phyloP scores from a whole-genome alignment of 2,329 filamentous ascomycete species.

The Calycina herbarum region DNA sequence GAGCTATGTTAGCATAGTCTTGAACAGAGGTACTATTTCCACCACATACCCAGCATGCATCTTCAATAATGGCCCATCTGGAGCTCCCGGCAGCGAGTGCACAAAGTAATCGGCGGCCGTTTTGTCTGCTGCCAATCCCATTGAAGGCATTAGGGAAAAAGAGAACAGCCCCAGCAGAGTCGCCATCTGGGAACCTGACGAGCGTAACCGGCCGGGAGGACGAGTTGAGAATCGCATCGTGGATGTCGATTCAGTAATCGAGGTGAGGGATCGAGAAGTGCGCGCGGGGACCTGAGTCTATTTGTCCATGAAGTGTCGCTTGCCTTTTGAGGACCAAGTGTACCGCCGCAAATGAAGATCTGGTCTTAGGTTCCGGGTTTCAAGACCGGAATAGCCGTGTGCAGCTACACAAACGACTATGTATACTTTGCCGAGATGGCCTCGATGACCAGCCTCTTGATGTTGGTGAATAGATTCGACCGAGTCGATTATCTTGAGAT shows the following conservation, averaged over 20 bases:
- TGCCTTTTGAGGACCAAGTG: neutral
- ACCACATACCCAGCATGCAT: conserved; percentile 92
- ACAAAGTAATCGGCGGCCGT: conserved; percentile 88
- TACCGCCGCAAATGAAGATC: conserved; percentile 13
- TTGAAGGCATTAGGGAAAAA: conserved; percentile 22
- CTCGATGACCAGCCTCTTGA: neutral
- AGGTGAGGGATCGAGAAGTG: conserved; percentile 17
- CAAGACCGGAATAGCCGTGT: conserved; percentile 1
- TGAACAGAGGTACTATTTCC: neutral
- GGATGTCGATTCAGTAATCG: conserved; percentile 21
- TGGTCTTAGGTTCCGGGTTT: conserved; percentile 12
- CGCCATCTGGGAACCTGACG: conserved; percentile 19
- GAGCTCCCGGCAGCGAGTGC: conserved; percentile 78
- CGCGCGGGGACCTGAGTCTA: conserved; percentile 18
- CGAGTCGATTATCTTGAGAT: neutral
- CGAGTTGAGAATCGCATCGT: conserved; percentile 34
- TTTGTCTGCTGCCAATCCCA: conserved; percentile 45
- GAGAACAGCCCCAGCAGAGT: conserved; percentile 41
- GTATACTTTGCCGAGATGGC: neutral
- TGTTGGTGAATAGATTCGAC: neutral
- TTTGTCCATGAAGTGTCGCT: conserved; percentile 15
- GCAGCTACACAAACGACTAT: neutral
- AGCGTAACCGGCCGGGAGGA: conserved; percentile 16
- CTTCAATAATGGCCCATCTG: conserved; percentile 75
- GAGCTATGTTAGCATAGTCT: conserved; percentile 18